Percentiles rank a stretch among this genome's conserved stretches.
These are phyloP conservation scores for Phlebiopsis flavidoalba DNA, from an alignment of 768 basidiomycete genomes.

Conservation along the genomic window DNA sequence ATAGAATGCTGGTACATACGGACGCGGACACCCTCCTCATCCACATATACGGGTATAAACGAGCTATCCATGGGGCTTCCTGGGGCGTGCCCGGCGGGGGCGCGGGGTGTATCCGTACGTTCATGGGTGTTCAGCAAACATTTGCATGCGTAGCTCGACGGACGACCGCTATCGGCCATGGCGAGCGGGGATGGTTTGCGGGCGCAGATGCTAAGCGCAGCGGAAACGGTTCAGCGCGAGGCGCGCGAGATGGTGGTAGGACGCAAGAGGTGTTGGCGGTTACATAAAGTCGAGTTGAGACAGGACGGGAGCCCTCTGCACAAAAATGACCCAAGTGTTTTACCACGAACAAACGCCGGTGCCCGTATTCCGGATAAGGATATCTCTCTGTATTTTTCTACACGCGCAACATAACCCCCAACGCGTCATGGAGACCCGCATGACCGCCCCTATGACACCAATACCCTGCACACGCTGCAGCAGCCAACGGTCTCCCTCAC, in stretches of 20 bases:
- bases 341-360: slow-evolving; percentile 14
- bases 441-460: not conserved
- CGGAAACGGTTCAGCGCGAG: not conserved
- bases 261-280: not conserved
- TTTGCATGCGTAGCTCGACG: slow-evolving; percentile 48
- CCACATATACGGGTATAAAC: slow-evolving; percentile 55
- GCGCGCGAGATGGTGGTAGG: not conserved
- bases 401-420: not conserved
- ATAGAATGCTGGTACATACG: slow-evolving; percentile 36
- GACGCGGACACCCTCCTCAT: slow-evolving; percentile 62
- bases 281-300: slow-evolving; percentile 6
- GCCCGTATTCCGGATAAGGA: slow-evolving; percentile 5
- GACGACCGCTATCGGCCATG: slow-evolving; percentile 21
- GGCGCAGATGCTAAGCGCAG: not conserved
- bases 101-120: slow-evolving; percentile 50
- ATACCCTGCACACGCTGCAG: not conserved
- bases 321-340: slow-evolving; percentile 12
- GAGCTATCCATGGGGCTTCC: slow-evolving; percentile 11
- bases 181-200: slow-evolving; percentile 1
- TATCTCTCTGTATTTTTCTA: not conserved
- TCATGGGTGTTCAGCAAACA: too few relatives aligned
- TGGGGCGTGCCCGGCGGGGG: slow-evolving; percentile 16
- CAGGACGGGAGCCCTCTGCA: slow-evolving; percentile 3
- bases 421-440: not conserved
- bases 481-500: not conserved